Percentiles rank a stretch among this genome's conserved stretches.
Conservation (phyloP, 805 yeast species). For the Naumovozyma castellii region DNA sequence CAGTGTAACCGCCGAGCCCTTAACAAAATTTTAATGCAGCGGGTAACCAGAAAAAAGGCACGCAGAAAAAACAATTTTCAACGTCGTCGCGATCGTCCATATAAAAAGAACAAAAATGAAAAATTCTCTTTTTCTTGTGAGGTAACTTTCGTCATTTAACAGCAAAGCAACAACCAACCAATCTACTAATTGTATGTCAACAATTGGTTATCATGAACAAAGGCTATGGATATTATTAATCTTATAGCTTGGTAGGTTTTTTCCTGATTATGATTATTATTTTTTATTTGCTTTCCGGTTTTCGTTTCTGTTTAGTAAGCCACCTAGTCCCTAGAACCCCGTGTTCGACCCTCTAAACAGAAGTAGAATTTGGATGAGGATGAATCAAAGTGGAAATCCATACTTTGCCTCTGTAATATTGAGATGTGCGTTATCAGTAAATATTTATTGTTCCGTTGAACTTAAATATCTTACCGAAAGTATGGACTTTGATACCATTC, state of each 20-base stretch:
- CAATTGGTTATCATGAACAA: not conserved
- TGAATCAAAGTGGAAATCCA: not conserved
- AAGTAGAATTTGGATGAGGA: not conserved
- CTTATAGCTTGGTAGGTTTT: not conserved
- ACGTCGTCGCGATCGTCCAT: not conserved
- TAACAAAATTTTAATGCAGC: too few relatives aligned
- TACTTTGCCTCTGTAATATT: not conserved
- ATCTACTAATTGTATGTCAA: not conserved
- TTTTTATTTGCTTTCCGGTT: not conserved
- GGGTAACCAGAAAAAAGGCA: not conserved
- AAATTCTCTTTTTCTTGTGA: not conserved
- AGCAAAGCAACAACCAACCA: not conserved
- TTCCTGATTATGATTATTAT: too few relatives aligned
- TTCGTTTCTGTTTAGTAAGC: not conserved
- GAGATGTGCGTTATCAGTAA: constrained; percentile 1
- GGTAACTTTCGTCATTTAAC: not conserved
- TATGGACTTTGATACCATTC: constrained; percentile 12
- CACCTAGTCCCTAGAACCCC: not conserved
- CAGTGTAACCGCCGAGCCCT: too few relatives aligned
- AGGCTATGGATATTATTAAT: not conserved
- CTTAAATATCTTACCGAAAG: constrained; percentile 6
- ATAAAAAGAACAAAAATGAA: not conserved
- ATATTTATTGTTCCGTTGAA: constrained; percentile 9
- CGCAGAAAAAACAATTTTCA: not conserved
- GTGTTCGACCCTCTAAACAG: not conserved